Conservation (phyloP, 441 rosid genomes). For the Bruguiera hainesii region DNA sequence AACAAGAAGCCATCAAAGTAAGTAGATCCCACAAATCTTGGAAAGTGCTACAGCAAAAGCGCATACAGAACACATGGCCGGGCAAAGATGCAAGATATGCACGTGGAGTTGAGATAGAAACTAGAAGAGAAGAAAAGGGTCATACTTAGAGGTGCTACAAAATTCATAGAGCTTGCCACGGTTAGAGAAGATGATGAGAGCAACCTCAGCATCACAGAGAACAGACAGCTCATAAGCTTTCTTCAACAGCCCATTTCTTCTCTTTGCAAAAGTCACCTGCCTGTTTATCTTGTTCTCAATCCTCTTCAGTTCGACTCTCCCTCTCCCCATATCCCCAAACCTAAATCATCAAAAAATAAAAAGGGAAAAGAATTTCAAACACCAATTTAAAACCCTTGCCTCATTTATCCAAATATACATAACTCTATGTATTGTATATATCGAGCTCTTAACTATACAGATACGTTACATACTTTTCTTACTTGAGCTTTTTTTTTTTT, state of each 20-base stretch:
- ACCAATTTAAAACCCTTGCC: background rate
- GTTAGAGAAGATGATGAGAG: constrained; percentile 84
- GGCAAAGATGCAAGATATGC: background rate
- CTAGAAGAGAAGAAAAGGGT: constrained; percentile 1
- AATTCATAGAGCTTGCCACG: constrained; percentile 94
- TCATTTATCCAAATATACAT: background rate
- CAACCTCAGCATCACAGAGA: constrained; percentile 88
- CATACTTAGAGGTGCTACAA: constrained; percentile 68
- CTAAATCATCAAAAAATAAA: constrained; percentile 1
- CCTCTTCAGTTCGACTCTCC: constrained; percentile 91
- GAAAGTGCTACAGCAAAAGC: background rate
- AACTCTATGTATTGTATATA: no score
- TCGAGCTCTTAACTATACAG: background rate
- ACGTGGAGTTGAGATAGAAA: background rate
- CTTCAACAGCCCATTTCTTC: constrained; percentile 84
- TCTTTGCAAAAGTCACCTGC: constrained; percentile 90
- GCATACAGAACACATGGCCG: background rate
- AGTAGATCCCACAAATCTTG: background rate
- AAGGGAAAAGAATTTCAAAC: background rate
- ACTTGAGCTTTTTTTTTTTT: constrained; percentile 10
- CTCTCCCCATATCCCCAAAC: constrained; percentile 59
- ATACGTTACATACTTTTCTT: background rate
- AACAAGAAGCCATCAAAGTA: background rate
- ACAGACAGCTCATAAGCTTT: constrained; percentile 89
- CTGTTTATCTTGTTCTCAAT: constrained; percentile 97